Conservation (phyloP, 345 rosid genomes). For the Capsella bursapastoris region DNA sequence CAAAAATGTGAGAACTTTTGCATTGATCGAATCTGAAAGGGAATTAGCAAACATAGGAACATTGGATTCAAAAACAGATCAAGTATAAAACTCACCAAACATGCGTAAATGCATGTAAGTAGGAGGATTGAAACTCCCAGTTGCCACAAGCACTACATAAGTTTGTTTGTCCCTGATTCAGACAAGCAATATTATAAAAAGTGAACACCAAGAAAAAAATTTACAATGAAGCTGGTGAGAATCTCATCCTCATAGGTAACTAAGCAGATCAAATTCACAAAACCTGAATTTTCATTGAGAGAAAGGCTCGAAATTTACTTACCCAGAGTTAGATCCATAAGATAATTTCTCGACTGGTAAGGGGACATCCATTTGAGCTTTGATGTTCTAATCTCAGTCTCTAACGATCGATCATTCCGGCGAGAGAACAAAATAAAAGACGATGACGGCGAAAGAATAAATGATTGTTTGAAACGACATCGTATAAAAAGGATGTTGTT, state of each 20-base stretch:
- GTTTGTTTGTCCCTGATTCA: constrained; percentile 48
- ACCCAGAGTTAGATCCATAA: constrained; percentile 45
- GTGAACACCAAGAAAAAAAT: background rate
- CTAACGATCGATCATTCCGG: constrained; percentile 36
- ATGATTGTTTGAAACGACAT: background rate
- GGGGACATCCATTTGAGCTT: constrained; percentile 60
- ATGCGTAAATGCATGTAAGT: constrained; percentile 93
- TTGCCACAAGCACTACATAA: constrained; percentile 72
- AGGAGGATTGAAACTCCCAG: constrained; percentile 98
- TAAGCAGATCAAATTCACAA: background rate
- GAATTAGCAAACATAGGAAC: background rate
- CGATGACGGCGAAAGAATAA: constrained; percentile 20
- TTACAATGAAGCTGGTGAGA: constrained; percentile 3
- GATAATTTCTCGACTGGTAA: constrained; percentile 70
- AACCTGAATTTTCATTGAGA: background rate
- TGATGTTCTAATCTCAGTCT: constrained; percentile 18
- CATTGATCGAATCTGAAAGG: background rate
- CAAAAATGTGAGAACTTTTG: background rate
- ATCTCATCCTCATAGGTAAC: background rate
- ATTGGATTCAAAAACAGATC: background rate
- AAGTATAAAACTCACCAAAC: constrained; percentile 62
- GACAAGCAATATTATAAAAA: background rate
- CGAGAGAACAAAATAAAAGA: background rate
- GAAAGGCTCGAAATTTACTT: constrained; percentile 20
- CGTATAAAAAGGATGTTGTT: background rate